Evolutionary conservation across 495 filamentous ascomycete genomes (phyloP).

Genomic region (Penicillium pulvis): DNA sequence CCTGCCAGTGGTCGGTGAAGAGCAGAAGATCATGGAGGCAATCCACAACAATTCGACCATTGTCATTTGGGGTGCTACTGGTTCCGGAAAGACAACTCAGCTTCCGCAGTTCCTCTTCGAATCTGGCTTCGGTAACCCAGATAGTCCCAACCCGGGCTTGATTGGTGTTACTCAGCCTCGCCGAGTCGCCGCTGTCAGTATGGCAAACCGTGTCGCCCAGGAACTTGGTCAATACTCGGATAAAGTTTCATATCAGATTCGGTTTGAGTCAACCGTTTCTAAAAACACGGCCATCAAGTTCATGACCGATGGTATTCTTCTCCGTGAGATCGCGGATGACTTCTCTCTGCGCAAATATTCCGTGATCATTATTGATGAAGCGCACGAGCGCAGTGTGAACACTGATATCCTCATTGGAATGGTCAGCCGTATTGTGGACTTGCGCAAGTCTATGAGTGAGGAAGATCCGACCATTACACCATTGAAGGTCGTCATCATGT

Average conservation of each 20-base stretch:
- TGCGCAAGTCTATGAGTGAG: slow-evolving; percentile 64
- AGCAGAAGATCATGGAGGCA: slow-evolving; percentile 98
- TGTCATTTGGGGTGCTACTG: slow-evolving; percentile 93
- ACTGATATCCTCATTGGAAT: slow-evolving; percentile 97
- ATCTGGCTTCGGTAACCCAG: slow-evolving; percentile 81
- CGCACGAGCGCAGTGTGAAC: slow-evolving; percentile 95
- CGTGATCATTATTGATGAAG: slow-evolving; percentile 92
- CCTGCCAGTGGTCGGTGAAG: slow-evolving; percentile 88
- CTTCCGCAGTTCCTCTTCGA: slow-evolving; percentile 95
- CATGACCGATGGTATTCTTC: slow-evolving; percentile 97
- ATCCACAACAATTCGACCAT: slow-evolving; percentile 85
- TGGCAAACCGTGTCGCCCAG: slow-evolving; percentile 87
- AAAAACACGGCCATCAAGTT: slow-evolving; percentile 93
- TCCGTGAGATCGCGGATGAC: slow-evolving; percentile 89
- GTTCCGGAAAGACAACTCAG: slow-evolving; percentile 97
- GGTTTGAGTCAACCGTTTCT: slow-evolving; percentile 85
- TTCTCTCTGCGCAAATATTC: slow-evolving; percentile 93
- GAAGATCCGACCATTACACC: slow-evolving; percentile 68
- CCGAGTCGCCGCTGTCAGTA: slow-evolving; percentile 89
- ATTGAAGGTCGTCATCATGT: slow-evolving; percentile 97
- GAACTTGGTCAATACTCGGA: slow-evolving; percentile 72
- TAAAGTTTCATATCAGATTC: slow-evolving; percentile 89
- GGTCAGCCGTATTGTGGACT: slow-evolving; percentile 86
- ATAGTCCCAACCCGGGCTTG: slow-evolving; percentile 80
- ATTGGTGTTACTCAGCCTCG: slow-evolving; percentile 95